phyloP scores from a whole-genome alignment of 176 grass and related monocot species.

The Puccinellia tenuiflora region DNA sequence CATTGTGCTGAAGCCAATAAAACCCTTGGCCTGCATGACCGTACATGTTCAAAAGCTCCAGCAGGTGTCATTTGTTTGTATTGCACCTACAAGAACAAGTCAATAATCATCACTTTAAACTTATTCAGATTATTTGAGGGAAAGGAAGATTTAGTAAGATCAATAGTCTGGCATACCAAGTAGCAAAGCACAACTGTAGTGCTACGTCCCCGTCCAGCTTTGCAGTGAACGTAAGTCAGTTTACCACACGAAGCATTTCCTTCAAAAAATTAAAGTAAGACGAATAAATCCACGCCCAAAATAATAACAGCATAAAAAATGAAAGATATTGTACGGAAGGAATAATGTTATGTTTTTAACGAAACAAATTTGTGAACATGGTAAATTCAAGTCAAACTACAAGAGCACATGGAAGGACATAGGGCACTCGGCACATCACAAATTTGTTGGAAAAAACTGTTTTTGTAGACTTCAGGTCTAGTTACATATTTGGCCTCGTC shows the following conservation, averaged over 20 bases:
- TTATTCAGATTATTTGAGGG: background rate
- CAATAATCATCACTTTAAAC: background rate
- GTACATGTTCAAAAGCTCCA: constrained; percentile 79
- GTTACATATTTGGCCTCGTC: background rate
- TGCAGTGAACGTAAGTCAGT: constrained; percentile 93
- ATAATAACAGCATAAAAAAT: background rate
- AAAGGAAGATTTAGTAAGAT: background rate
- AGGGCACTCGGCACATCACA: background rate
- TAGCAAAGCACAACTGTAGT: constrained; percentile 97
- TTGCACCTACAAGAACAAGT: constrained; percentile 53
- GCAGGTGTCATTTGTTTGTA: constrained; percentile 78
- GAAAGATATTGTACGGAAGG: background rate
- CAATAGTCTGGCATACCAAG: constrained; percentile 47
- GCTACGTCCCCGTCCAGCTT: constrained; percentile 97
- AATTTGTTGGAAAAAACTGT: background rate
- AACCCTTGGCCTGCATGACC: constrained; percentile 70
- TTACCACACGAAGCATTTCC: constrained; percentile 59
- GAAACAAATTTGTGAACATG: background rate
- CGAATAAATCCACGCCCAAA: background rate
- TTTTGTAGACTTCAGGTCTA: background rate
- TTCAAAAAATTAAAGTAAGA: constrained; percentile 32
- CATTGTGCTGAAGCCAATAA: constrained; percentile 76
- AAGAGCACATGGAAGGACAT: background rate
- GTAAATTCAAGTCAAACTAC: background rate
- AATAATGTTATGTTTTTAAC: background rate